phyloP scores from a whole-genome alignment of 768 basidiomycete species.

The Porphyrellus cyaneotinctus region DNA sequence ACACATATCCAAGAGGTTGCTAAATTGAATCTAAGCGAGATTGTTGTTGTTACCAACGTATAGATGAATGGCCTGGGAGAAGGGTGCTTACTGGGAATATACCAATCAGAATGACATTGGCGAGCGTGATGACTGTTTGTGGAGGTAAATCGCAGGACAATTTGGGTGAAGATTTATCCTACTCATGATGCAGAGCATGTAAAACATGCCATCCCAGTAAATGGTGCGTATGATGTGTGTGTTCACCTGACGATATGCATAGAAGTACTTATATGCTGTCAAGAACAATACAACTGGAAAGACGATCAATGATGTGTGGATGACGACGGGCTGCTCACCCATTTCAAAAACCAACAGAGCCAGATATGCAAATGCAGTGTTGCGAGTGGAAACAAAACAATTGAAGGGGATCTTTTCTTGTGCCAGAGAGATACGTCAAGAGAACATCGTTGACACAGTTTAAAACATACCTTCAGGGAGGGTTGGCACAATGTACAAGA shows the following conservation, averaged over 20 bases:
- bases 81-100: slow-evolving; percentile 8
- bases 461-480: no score
- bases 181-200: slow-evolving; percentile 18
- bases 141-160: neutral
- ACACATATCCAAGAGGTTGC: slow-evolving; percentile 2
- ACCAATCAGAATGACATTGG: slow-evolving; percentile 8
- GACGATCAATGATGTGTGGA: neutral
- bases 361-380: slow-evolving; percentile 5
- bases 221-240: slow-evolving; percentile 1
- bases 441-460: no score
- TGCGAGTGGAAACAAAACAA: neutral
- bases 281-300: slow-evolving; percentile 8
- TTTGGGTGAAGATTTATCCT: neutral
- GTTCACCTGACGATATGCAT: neutral
- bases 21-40: slow-evolving; percentile 2
- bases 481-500: no score
- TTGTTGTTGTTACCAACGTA: neutral
- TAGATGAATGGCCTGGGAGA: neutral
- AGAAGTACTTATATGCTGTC: slow-evolving; percentile 3
- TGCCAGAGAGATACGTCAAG: neutral
- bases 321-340: neutral
- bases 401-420: neutral
- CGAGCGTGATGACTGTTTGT: slow-evolving; percentile 11
- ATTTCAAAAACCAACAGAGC: slow-evolving; percentile 11
- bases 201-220: slow-evolving; percentile 20